Percentiles rank a stretch among this genome's conserved stretches.
Evolutionary conservation across 2,329 filamentous ascomycete species (phyloP).

Genomic region (Colletotrichum cuscutae): DNA sequence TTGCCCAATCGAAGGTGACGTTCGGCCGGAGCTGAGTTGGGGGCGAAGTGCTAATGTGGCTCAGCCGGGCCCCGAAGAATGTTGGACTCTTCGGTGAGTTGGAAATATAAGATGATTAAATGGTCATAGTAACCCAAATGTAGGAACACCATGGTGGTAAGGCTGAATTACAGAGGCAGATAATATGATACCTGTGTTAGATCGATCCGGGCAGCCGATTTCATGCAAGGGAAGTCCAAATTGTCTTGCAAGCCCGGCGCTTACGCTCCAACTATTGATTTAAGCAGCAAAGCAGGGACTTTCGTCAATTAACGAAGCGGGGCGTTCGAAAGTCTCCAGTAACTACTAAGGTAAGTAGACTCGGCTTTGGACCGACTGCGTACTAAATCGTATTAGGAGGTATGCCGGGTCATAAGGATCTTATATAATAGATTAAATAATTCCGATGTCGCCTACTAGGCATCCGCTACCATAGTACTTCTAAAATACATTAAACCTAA

Average conservation of each 20-base stretch:
- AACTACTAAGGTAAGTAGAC: not conserved
- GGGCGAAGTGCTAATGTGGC: conserved; percentile 1
- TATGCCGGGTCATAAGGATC: not conserved
- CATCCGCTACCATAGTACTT: no score
- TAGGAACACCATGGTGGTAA: no score
- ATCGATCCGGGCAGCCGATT: not conserved
- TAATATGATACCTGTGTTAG: not conserved
- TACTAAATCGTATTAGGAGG: not conserved
- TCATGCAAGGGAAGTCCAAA: not conserved
- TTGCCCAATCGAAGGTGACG: not conserved
- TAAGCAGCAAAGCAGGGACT: not conserved
- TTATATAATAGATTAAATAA: not conserved
- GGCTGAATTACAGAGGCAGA: not conserved
- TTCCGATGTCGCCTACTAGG: no score
- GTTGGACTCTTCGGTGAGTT: not conserved
- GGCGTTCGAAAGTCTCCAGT: not conserved
- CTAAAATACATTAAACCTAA: not conserved
- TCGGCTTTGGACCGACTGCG: not conserved
- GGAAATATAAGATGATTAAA: not conserved
- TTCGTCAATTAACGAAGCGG: not conserved
- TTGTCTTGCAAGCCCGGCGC: not conserved
- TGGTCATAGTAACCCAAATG: not conserved
- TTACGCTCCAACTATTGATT: not conserved
- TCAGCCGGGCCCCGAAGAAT: not conserved
- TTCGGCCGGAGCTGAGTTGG: not conserved